A percentile compares a stretch with the other conserved stretches of the same genome.
These are phyloP conservation scores for Dacryopinax spathularia DNA, from an alignment of 768 basidiomycete species.

Conservation along the genomic window DNA sequence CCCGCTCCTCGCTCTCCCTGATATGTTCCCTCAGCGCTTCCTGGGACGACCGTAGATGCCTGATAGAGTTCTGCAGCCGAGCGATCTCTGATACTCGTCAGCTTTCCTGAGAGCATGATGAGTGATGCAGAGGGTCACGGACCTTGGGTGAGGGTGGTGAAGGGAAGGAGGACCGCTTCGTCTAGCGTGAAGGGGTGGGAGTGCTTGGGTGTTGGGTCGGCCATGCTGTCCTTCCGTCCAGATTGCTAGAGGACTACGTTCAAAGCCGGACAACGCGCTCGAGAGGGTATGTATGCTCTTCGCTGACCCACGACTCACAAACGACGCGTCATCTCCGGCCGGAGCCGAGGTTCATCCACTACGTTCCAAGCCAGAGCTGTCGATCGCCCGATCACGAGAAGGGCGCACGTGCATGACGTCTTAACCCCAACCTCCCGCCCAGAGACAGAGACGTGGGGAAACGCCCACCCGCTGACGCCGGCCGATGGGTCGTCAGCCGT, in stretches of 20 bases:
- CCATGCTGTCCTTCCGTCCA: neutral
- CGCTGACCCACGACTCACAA: neutral
- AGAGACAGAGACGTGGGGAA: too few relatives aligned
- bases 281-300: too few relatives aligned
- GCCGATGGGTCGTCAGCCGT: neutral
- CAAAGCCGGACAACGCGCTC: too few relatives aligned
- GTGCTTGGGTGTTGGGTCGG: neutral
- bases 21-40: neutral
- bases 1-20: neutral
- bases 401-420: slow-evolving; percentile 3
- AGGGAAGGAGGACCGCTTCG: neutral
- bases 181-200: neutral
- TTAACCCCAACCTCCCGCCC: neutral
- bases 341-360: too few relatives aligned
- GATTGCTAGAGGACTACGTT: too few relatives aligned
- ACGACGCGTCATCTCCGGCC: too few relatives aligned
- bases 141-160: neutral
- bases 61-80: neutral
- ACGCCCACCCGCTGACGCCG: neutral
- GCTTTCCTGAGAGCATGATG: neutral
- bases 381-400: too few relatives aligned
- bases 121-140: neutral
- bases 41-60: neutral
- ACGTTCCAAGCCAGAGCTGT: too few relatives aligned
- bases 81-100: neutral